phyloP scores from a whole-genome alignment of 768 basidiomycete genomes.

The Hericium rajendrae region DNA sequence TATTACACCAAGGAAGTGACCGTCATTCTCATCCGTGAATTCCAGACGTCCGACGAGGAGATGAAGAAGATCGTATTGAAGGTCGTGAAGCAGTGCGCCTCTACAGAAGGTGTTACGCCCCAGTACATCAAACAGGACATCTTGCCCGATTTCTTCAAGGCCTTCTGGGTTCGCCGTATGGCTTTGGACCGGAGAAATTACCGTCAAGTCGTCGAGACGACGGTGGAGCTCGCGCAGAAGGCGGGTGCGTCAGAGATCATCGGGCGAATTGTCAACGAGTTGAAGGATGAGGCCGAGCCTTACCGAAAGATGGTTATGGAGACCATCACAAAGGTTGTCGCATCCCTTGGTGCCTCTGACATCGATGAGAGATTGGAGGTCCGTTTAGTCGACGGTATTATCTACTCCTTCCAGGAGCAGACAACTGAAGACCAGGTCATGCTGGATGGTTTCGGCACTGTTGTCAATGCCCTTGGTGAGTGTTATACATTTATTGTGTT shows the following conservation, averaged over 20 bases:
- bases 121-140: constrained; percentile 97
- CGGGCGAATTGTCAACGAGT: constrained; percentile 74
- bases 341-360: constrained; percentile 91
- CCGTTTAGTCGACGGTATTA: constrained; percentile 93
- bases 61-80: constrained; percentile 99
- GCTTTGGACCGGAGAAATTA: constrained; percentile 95
- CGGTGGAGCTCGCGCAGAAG: constrained; percentile 96
- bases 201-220: constrained; percentile 95
- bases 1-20: constrained; percentile 99
- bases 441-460: constrained; percentile 96
- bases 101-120: constrained; percentile 95
- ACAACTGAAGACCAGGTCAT: constrained; percentile 98
- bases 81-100: constrained; percentile 97
- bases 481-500: constrained; percentile 3
- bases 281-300: constrained; percentile 86
- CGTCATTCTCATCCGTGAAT: constrained; percentile 94
- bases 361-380: constrained; percentile 95
- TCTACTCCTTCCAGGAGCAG: constrained; percentile 99
- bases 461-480: constrained; percentile 79
- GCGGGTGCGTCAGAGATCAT: constrained; percentile 95
- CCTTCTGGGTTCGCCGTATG: constrained; percentile 98
- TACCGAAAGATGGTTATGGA: constrained; percentile 99
- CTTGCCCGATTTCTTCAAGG: constrained; percentile 97
- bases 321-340: constrained; percentile 94
- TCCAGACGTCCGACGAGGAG: constrained; percentile 98